Evolutionary conservation across 768 basidiomycete species (phyloP).

Genomic region (Podaxis sp.): DNA sequence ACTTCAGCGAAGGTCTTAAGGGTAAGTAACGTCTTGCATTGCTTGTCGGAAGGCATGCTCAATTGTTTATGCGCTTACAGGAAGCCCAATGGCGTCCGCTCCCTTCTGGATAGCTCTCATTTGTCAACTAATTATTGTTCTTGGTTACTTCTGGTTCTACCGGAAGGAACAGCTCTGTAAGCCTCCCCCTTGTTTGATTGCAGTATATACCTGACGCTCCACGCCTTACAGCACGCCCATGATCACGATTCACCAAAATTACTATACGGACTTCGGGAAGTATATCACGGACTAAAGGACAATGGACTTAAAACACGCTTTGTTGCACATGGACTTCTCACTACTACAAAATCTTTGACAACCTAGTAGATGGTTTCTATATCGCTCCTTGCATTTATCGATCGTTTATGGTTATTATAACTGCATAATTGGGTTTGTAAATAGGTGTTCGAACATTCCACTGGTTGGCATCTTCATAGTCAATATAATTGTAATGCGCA

Average conservation of each 20-base stretch:
- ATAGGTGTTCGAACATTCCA: conserved; percentile 9
- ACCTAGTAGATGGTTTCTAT: conserved; percentile 21
- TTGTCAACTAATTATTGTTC: conserved; percentile 81
- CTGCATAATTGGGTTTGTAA: conserved; percentile 12
- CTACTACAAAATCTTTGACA: conserved; percentile 23
- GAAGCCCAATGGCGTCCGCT: conserved; percentile 80
- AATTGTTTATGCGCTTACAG: conserved; percentile 24
- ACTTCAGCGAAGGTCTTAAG: conserved; percentile 68
- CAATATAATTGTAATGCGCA: not conserved
- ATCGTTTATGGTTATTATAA: conserved; percentile 25
- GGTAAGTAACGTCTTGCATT: conserved; percentile 32
- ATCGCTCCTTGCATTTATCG: conserved; percentile 23
- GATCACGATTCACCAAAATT: conserved; percentile 22
- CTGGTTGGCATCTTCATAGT: not conserved
- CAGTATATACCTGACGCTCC: not conserved
- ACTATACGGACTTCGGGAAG: conserved; percentile 9
- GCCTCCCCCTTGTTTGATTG: conserved; percentile 28
- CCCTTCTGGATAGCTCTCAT: conserved; percentile 87
- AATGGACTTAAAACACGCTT: conserved; percentile 17
- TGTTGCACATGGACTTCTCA: conserved; percentile 9
- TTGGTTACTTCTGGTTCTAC: conserved; percentile 97
- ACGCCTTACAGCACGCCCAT: conserved; percentile 35
- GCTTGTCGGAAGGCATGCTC: not conserved
- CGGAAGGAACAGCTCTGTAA: conserved; percentile 88
- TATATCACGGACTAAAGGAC: conserved; percentile 7